Conservation (phyloP, 148 eudicot genomes). For the Rhododendron ovatum region DNA sequence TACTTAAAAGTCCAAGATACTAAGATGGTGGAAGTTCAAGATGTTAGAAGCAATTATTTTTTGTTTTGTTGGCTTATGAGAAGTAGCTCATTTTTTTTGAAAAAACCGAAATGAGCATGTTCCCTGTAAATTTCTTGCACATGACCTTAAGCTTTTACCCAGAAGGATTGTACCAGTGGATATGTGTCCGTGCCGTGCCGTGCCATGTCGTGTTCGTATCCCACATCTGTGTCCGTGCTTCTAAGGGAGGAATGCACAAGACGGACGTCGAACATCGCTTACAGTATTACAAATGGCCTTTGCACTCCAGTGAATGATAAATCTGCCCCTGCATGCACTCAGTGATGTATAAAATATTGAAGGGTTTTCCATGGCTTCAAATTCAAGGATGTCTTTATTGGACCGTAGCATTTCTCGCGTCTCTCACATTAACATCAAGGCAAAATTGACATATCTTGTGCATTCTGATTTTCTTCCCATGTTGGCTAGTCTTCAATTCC, state of each 20-base stretch:
- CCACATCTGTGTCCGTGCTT: background rate
- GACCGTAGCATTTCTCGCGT: background rate
- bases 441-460: background rate
- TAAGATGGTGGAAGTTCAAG: background rate
- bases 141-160: background rate
- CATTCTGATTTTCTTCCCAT: background rate
- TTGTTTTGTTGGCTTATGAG: background rate
- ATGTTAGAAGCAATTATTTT: background rate
- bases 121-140: background rate
- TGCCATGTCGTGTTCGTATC: background rate
- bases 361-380: slow-evolving; percentile 12
- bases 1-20: no score
- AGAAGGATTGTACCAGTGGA: background rate
- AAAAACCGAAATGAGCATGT: background rate
- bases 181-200: background rate
- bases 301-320: slow-evolving; percentile 26
- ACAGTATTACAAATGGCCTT: slow-evolving; percentile 28
- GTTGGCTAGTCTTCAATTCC: background rate
- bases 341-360: slow-evolving; percentile 49
- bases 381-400: background rate
- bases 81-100: background rate
- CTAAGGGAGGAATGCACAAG: background rate
- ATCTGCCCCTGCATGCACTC: slow-evolving; percentile 39
- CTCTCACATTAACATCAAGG: background rate
- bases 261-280: slow-evolving; percentile 31